Conservation (phyloP, 345 rosid genomes). For the Physaria fendleri region DNA sequence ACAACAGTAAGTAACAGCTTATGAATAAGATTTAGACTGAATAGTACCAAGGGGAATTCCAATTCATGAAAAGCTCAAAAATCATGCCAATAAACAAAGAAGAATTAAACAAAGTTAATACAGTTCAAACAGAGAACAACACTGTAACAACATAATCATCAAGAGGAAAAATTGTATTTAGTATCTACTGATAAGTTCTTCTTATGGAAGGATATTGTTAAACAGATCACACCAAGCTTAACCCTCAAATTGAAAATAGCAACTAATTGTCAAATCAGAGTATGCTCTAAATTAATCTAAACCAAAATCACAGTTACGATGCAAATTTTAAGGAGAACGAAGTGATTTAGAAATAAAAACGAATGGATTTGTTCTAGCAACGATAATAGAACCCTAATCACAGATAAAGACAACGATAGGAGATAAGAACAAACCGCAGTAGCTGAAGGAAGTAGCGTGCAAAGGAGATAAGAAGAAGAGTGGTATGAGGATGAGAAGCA, state of each 20-base stretch:
- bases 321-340: not conserved
- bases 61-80: not conserved
- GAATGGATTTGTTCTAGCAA: not conserved
- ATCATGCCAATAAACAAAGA: not conserved
- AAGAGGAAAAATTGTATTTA: not conserved
- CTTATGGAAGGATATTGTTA: no score
- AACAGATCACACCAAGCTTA: not conserved
- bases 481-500: constrained; percentile 19
- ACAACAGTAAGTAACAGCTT: not conserved
- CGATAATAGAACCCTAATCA: not conserved
- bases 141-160: not conserved
- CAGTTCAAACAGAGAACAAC: not conserved
- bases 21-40: not conserved
- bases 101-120: not conserved
- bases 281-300: not conserved
- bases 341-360: not conserved
- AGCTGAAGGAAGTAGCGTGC: constrained; percentile 19
- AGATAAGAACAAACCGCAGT: constrained; percentile 26
- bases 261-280: not conserved
- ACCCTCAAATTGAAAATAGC: not conserved
- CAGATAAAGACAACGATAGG: not conserved
- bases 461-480: constrained; percentile 21
- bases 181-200: not conserved
- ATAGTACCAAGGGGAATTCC: not conserved
- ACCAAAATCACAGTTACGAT: not conserved